phyloP scores from a whole-genome alignment of 1,284 basidiomycete genomes.

The Melampsora americana region DNA sequence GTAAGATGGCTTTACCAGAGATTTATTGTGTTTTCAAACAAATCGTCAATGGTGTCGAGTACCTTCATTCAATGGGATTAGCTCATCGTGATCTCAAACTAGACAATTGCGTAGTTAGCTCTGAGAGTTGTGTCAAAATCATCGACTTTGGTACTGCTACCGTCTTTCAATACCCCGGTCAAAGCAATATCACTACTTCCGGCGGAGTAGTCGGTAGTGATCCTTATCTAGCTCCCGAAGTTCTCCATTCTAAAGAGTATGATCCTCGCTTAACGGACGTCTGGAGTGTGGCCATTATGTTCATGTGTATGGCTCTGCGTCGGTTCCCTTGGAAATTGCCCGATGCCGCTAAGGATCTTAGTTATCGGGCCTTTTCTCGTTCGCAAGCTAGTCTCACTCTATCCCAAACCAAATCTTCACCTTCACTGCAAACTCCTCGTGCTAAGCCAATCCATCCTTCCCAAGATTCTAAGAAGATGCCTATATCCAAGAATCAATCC shows the following conservation, averaged over 20 bases:
- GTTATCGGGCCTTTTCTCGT: constrained; percentile 79
- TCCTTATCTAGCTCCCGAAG: constrained; percentile 96
- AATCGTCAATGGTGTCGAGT: constrained; percentile 96
- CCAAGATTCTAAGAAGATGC: background rate
- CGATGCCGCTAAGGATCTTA: constrained; percentile 85
- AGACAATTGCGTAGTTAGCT: constrained; percentile 99
- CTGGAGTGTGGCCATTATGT: constrained; percentile 97
- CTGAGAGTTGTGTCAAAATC: constrained; percentile 88
- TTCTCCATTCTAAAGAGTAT: constrained; percentile 73
- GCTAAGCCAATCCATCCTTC: background rate
- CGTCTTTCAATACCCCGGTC: constrained; percentile 97
- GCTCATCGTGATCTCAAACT: constrained; percentile 98
- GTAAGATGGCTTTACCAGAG: constrained; percentile 95
- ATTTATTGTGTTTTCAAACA: constrained; percentile 99
- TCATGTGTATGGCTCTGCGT: constrained; percentile 96
- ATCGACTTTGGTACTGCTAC: constrained; percentile 99
- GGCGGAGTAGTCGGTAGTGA: constrained; percentile 92
- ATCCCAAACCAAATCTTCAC: background rate
- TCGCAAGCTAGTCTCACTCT: background rate
- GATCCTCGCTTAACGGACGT: constrained; percentile 97
- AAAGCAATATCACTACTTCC: constrained; percentile 71
- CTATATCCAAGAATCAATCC: background rate
- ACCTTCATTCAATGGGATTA: constrained; percentile 93
- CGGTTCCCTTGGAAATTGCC: constrained; percentile 99
- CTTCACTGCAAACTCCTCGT: background rate